These are phyloP conservation scores for Mycosphaerella sp. DNA, from an alignment of 2,329 filamentous ascomycete species.

Conservation along the genomic window DNA sequence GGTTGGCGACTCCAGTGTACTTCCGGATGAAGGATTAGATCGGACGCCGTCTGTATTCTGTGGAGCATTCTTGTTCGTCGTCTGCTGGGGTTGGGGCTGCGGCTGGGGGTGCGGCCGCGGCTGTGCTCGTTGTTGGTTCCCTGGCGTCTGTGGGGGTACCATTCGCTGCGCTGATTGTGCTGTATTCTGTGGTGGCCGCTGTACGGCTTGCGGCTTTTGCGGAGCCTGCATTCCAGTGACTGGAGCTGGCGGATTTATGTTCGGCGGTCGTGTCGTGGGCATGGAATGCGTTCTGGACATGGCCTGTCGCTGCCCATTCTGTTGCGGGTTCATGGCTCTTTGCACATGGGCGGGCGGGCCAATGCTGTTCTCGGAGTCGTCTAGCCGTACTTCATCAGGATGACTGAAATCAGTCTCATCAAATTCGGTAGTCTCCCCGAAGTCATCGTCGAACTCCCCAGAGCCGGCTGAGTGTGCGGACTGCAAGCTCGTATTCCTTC, in stretches of 20 bases:
- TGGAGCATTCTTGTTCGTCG: constrained; percentile 10
- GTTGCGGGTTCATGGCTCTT: constrained; percentile 16
- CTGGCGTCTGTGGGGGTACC: constrained; percentile 28
- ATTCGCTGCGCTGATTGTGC: constrained; percentile 24
- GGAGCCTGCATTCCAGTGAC: constrained; percentile 22
- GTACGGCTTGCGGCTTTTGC: constrained; percentile 23
- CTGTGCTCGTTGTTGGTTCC: constrained; percentile 26
- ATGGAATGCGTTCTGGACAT: constrained; percentile 31
- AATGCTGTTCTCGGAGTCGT: constrained; percentile 27
- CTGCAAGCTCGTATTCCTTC: constrained; percentile 27
- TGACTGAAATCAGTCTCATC: constrained; percentile 57
- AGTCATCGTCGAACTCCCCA: constrained; percentile 50
- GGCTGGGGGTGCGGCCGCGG: constrained; percentile 18
- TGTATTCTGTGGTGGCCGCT: constrained; percentile 20
- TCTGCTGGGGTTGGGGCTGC: constrained; percentile 20
- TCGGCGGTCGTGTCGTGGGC: constrained; percentile 30
- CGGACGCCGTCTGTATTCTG: constrained; percentile 21
- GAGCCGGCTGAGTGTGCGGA: constrained; percentile 31
- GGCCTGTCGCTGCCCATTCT: constrained; percentile 22
- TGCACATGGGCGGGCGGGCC: constrained; percentile 19
- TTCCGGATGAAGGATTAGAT: constrained; percentile 32
- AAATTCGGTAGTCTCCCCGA: constrained; percentile 46
- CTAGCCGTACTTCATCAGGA: constrained; percentile 68
- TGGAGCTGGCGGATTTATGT: constrained; percentile 24
- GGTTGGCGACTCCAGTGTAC: constrained; percentile 25